A percentile compares a stretch with the other conserved stretches of the same genome.
These are phyloP conservation scores for Omphalea diandra DNA, from an alignment of 441 rosid genomes.

Conservation along the genomic window DNA sequence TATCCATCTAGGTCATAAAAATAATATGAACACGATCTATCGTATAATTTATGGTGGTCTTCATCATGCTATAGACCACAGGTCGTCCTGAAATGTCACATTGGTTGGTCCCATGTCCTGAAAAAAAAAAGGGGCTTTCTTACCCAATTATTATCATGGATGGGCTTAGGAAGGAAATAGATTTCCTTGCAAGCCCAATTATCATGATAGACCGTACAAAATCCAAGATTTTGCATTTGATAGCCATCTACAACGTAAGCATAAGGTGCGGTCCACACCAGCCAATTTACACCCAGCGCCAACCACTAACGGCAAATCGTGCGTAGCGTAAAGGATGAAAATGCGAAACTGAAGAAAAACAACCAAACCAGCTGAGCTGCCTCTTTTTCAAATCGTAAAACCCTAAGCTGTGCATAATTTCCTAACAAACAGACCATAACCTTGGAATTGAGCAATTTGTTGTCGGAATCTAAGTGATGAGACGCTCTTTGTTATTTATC, in stretches of 20 bases:
- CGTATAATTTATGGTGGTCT: too few species aligned
- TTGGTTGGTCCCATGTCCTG: too few species aligned
- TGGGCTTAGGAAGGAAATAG: too few species aligned
- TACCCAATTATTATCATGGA: too few species aligned
- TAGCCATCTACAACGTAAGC: neutral
- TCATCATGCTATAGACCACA: too few species aligned
- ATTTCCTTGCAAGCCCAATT: too few species aligned
- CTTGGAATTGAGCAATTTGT: neutral
- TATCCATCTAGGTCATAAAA: too few species aligned
- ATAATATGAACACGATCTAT: too few species aligned
- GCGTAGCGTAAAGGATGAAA: neutral
- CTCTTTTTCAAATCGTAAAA: neutral
- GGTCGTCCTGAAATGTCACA: too few species aligned
- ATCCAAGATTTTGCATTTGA: too few species aligned
- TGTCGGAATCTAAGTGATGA: constrained; percentile 37
- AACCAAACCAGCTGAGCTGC: neutral
- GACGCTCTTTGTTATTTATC: constrained; percentile 40
- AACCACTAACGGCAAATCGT: constrained; percentile 5
- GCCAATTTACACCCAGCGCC: neutral
- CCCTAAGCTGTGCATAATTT: neutral
- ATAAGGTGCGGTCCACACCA: neutral
- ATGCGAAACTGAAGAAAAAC: neutral
- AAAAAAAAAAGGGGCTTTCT: too few species aligned
- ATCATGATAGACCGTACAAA: too few species aligned
- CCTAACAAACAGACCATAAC: neutral